Evolutionary conservation across 345 rosid genomes (phyloP), one percentile per base, ranked within the genome.

Genomic region (Hibiscus syriacus): DNA sequence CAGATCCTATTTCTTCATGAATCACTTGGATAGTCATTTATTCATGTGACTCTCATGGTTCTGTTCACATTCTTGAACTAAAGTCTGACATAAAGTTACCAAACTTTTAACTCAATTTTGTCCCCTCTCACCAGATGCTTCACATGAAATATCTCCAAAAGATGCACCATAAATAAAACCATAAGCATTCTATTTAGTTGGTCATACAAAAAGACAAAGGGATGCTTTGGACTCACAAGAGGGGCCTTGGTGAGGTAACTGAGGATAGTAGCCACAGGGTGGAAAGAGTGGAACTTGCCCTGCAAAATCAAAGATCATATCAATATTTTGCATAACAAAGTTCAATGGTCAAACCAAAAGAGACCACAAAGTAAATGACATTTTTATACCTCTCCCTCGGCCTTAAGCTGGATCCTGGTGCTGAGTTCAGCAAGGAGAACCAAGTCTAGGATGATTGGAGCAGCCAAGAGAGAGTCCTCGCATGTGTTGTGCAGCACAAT

Each of bases 221-320:
- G 5, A 27, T 32, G n/a, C 3, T 20, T 32, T 16, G 36, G 55
- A 62, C 96, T 82, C 80, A 93, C 98, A 19, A 93, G 91, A 70
- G 98, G 98, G 64, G 98, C 97, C 87, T 90, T 93, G 70, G 91
- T 89, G 68, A 93, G 92, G 86, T 93, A 93, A 72, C 98, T 93
- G 67, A 93, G 97, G 70, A 93, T 89, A 70, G 98, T 90, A 43
- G 97, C 97, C 45, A 93, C 97, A 3, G 98, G 98, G 78, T 93
- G 98, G 86, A 93, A 90, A 16, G 95, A 87, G 72, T 93, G 98
- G 74, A 87, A 94, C 80, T 94, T 91, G 29, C 84, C 92, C 99
- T 93, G 87, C 55, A 80, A 68, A 45, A 30, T n/a, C 0, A 10
- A 36, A 50, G 46, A 22, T 16, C 57, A 71, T 27, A 41, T 60